Base-by-base conservation (phyloP, 2,329 filamentous ascomycete genomes). In the Ampelomyces quisqualis region DNA sequence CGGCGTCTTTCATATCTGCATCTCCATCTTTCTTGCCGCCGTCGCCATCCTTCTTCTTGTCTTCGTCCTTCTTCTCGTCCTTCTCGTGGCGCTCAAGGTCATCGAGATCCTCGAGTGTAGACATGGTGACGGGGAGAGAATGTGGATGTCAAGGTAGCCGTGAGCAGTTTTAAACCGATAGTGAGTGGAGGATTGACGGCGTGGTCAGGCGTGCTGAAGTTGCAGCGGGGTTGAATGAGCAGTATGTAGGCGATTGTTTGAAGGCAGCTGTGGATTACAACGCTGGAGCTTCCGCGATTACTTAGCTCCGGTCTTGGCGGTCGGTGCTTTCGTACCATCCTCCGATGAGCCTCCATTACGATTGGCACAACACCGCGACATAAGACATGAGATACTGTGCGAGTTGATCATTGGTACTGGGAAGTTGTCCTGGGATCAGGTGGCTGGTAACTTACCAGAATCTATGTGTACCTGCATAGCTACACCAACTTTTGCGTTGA, bases 51-150 rank as follows among this genome's bases (percentile, higher is more conserved):
- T 76, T 74, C 49, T 76, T 75, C 64, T 73, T 69, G 45, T 58
- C 56, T 19, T 74, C 74, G 49, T 76, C 74, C 67, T 85, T 78
- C 70, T 82, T 84, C 78, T 72, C 80, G 61, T 88, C 84, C 76
- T 82, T 85, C 69, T 82, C 81, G 71, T 85, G 82, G 71, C 84
- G 85, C 76, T 93, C 86, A 69, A 94, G 78, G 70, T 90, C 87
- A 68, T 94, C 88, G 66, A 94, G 85, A 75, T 94, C 89, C 76
- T 95, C 89, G 63, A 94, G 83, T 58, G 88, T 93, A 58, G 89
- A 90, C 89, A 94, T 94, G 68, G 58, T 61, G 63, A 61, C 56
- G 62, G 60, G 43, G 42, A 47, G 49, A 24, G 43, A 38, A 33
- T 35, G 44, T 43, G 36, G 43, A 34, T 28, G 32, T 37, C 33